These are phyloP conservation scores for Microcyclospora pomicola DNA, from an alignment of 2,329 filamentous ascomycete species.

Conservation along the genomic window DNA sequence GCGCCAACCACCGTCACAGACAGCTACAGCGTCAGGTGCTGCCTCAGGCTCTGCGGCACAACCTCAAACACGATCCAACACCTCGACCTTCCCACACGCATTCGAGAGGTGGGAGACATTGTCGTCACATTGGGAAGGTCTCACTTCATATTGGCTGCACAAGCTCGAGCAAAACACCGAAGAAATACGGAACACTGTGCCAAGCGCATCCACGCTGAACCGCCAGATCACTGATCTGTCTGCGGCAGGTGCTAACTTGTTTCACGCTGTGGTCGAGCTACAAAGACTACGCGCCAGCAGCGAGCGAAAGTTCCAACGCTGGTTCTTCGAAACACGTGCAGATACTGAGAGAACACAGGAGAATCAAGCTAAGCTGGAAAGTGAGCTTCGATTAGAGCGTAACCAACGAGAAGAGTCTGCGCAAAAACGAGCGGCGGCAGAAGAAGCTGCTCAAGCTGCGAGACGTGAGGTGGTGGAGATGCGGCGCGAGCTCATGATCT, in stretches of 20 bases:
- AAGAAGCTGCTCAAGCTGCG: constrained; percentile 14
- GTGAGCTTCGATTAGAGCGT: constrained; percentile 60
- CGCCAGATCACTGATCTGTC: constrained; percentile 95
- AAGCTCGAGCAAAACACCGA: constrained; percentile 81
- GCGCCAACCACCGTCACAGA: constrained; percentile 7
- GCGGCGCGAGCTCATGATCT: constrained; percentile 84
- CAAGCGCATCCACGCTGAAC: constrained; percentile 74
- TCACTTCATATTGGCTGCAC: constrained; percentile 95
- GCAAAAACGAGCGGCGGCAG: constrained; percentile 12
- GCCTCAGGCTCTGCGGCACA: constrained; percentile 6
- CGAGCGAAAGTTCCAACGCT: constrained; percentile 93
- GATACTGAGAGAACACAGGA: constrained; percentile 80
- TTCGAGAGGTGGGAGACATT: constrained; percentile 96
- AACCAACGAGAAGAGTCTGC: constrained; percentile 54
- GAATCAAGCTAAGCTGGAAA: constrained; percentile 65
- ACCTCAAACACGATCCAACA: constrained; percentile 17
- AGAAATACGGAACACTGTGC: constrained; percentile 61
- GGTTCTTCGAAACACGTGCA: constrained; percentile 89
- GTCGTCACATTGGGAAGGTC: constrained; percentile 93
- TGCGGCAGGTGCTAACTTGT: constrained; percentile 88
- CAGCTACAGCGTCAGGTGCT: constrained; percentile 1
- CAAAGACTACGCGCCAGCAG: constrained; percentile 88
- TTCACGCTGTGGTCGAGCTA: constrained; percentile 92
- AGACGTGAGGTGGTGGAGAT: constrained; percentile 55
- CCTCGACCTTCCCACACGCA: constrained; percentile 77